Evolutionary conservation across 78 protist species (phyloP), one percentile per base, ranked within the genome.

Genomic region (Dictyostelium firmibasis): DNA sequence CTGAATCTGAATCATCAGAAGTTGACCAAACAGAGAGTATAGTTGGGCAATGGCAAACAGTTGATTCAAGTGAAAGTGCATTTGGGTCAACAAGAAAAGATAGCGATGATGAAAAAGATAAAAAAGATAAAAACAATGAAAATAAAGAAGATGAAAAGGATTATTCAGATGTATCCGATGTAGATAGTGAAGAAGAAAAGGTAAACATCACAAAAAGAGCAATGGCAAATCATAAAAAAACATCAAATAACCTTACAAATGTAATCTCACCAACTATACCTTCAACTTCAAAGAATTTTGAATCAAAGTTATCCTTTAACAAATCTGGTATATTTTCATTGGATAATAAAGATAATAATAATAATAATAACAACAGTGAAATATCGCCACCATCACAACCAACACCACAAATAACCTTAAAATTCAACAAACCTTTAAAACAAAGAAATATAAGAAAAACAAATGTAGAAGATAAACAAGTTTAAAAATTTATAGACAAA

Each of bases 381-480:
- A 4, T 4, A 38, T 38, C n/a, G 13, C 16, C 6, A 33, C 81
- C 36, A 18, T 9, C 38, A 27, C 81, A 35, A 74, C 81, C 81
- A 74, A 33, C 81, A 5, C 43, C 36, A n/a, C 36, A 25, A 74
- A 74, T 74, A 31, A 29, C 81, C 23, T 33, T 74, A 35, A 74
- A 29, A 29, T 74, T 74, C 33, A 74, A 74, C 47, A 74, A 74
- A 33, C 81, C 81, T 18, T 29, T 74, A 29, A 74, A 74, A 74
- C 81, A 74, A 83, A 83, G 50, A 83, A 83, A 83, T 70, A 83
- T n/a, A 31, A 83, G 78, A 38, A 83, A 70, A 83, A 70, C 77
- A 44, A 47, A 44, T 83, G 47, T 72, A 20, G 87, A 72, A 67
- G 87, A 67, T 83, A 77, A 77, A 41, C 83, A 77, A 18, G 11